phyloP scores from a whole-genome alignment of 2,329 filamentous ascomycete species.

The Aciculosporium take region DNA sequence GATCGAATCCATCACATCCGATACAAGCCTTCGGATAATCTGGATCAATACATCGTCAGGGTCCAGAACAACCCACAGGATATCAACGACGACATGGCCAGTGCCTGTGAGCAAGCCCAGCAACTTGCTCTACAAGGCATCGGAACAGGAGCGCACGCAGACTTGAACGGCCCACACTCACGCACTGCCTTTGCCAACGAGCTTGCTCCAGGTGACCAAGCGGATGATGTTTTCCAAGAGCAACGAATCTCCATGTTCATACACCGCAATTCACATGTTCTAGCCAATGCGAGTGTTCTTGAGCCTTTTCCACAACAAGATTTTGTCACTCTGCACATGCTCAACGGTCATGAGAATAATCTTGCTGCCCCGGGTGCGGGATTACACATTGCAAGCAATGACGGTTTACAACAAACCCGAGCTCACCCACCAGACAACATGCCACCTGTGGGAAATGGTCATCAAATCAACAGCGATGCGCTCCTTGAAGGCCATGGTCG shows the following conservation, averaged over 20 bases:
- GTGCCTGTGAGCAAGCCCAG: neutral
- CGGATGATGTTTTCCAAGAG: neutral
- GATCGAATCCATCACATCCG: conserved; percentile 44
- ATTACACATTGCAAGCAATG: neutral
- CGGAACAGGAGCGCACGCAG: conserved; percentile 1
- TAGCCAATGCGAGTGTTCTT: conserved; percentile 1
- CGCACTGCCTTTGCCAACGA: neutral
- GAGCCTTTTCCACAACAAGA: neutral
- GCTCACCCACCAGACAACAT: neutral
- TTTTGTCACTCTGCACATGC: neutral
- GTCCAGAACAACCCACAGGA: conserved; percentile 7
- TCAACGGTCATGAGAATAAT: neutral
- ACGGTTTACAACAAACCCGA: neutral
- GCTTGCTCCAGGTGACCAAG: neutral
- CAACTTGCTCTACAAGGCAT: conserved; percentile 6
- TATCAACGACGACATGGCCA: neutral
- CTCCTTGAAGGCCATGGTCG: neutral
- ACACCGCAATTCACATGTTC: neutral
- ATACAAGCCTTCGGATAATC: conserved; percentile 22
- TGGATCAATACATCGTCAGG: conserved; percentile 19
- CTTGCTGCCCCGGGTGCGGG: neutral
- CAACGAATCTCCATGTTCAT: neutral
- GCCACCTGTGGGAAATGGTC: neutral
- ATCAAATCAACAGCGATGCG: neutral
- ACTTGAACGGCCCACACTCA: neutral